Base-by-base conservation (phyloP, 1,284 basidiomycete genomes). In the Cryptococcus depauperatus region DNA sequence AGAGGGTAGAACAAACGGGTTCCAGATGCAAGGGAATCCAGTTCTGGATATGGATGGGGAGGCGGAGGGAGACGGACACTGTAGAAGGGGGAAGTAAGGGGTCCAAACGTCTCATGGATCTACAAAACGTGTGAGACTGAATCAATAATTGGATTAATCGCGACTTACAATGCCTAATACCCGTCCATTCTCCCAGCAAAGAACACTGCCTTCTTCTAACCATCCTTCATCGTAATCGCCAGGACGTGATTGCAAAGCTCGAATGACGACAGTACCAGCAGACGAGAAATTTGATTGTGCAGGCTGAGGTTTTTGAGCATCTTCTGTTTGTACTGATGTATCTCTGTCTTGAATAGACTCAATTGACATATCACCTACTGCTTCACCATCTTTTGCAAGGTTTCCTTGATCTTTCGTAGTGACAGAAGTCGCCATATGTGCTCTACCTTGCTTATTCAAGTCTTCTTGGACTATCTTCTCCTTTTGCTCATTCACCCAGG, bases 101-200 rank as follows among this genome's bases (percentile, higher is more conserved):
- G 75, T 5, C 77, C 77, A 47, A 78, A 78, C 0, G 76, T 77
- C 49, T 78, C 77, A 29, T 72, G 72, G 4, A 78, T 68, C 72
- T 74, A 46, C 0, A 39, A 2, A 8, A 16, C 13, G 8, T 18
- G 33, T 46, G 27, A 50, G 40, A 35, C 16, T 26, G 13, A 16
- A 27, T 4, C 19, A 13, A 25, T 23, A 22, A 5, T 3, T 19
- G 11, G 5, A 13, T 0, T 14, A 4, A 41, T 21, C 32, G 45
- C 35, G 9, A 64, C 70, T 56, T 46, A 74, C 75, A 5, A 72
- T 61, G 6, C 76, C 77, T 1, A 77, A 48, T 0, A 77, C 75
- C 14, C 67, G 60, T 7, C 74, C 69, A 50, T 76, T 73, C 25
- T 71, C 61, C 50, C 71, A 73, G 47, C 72, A 74, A 9, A 77